Evolutionary conservation across 106 monocot species (phyloP), one percentile per base, ranked within the genome.

Genomic region (Dioscorea zingiberensis): DNA sequence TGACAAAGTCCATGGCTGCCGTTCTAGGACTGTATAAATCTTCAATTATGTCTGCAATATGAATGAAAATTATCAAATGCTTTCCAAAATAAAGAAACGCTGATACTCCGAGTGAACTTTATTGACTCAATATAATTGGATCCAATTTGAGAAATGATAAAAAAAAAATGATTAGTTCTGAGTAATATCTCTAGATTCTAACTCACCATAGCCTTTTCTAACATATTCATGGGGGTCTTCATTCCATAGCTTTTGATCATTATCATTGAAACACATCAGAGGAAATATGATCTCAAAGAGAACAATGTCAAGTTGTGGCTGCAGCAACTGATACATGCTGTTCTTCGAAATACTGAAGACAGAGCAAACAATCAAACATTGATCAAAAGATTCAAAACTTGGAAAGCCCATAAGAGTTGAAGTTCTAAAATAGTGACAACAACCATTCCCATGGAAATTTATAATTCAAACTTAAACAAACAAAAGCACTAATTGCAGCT

Each of bases 221-320:
- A 98, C 93, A 78, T 93, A 98, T 69, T 98, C 98, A 73, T 98
- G 98, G 72, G 98, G 98, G 77, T 98, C 98, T 73, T 98, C 98
- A 74, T 81, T 69, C 98, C 98, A 98, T 59, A 98, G 78, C 23
- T 45, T 86, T 58, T 93, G 81, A 69, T 98, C 98, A 64, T 86
- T 93, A 69, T 93, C 87, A 74, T 87, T 93, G 67, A 98, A 98
- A 48, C 98, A 98, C 82, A 98, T 98, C 21, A 98, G 76, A 38
- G 98, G 98, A 28, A 98, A 98, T 23, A 98, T 86, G 62, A 98
- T 98, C 65, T 93, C 98, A 74, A 98, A 98, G 46, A 98, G 84
- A 76, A 98, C 67, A 49, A 78, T 65, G 54, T 98, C 93, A 44
- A 98, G 79, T 46, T 89, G 93, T 47, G 82, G 84, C 57, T 86